These are phyloP conservation scores for Aristolochia californica DNA, from an alignment of 164 flowering plant species.

Conservation along the genomic window DNA sequence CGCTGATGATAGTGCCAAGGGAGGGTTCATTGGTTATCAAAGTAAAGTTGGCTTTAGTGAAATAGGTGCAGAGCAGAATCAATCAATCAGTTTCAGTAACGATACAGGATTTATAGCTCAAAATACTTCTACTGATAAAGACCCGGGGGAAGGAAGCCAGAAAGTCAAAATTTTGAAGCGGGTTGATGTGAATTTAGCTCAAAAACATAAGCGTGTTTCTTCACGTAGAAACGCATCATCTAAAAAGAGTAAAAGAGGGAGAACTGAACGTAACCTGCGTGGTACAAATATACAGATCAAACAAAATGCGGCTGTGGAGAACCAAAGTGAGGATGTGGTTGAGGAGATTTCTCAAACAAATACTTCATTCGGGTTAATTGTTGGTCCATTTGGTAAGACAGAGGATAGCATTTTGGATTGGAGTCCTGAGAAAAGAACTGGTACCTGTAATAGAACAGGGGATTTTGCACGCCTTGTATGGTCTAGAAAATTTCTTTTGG, in stretches of 20 bases:
- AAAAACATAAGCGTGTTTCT: slow-evolving; percentile 23
- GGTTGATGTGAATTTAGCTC: slow-evolving; percentile 26
- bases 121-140: slow-evolving; percentile 11
- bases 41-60: slow-evolving; percentile 20
- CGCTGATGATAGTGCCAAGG: slow-evolving; percentile 41
- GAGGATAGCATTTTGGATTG: slow-evolving; percentile 82
- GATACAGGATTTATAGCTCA: slow-evolving; percentile 9
- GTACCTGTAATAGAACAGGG: slow-evolving; percentile 88
- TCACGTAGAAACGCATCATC: slow-evolving; percentile 16
- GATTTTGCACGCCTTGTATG: slow-evolving; percentile 79
- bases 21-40: slow-evolving; percentile 40
- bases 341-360: slow-evolving; percentile 59
- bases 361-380: slow-evolving; percentile 62
- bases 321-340: slow-evolving; percentile 22
- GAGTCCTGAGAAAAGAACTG: slow-evolving; percentile 82
- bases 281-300: slow-evolving; percentile 27
- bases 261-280: slow-evolving; percentile 23
- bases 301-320: slow-evolving; percentile 22
- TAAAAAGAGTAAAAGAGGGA: slow-evolving; percentile 35
- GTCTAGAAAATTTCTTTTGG: slow-evolving; percentile 83
- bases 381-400: slow-evolving; percentile 77
- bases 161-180: slow-evolving; percentile 9
- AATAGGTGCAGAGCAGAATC: slow-evolving; percentile 15
- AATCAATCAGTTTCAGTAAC: slow-evolving; percentile 20
- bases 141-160: slow-evolving; percentile 8